Evolutionary conservation across 371 early-diverging fungal species (phyloP), one percentile per base, ranked within the genome.

Genomic region (Syncephalastrum contaminatum): DNA sequence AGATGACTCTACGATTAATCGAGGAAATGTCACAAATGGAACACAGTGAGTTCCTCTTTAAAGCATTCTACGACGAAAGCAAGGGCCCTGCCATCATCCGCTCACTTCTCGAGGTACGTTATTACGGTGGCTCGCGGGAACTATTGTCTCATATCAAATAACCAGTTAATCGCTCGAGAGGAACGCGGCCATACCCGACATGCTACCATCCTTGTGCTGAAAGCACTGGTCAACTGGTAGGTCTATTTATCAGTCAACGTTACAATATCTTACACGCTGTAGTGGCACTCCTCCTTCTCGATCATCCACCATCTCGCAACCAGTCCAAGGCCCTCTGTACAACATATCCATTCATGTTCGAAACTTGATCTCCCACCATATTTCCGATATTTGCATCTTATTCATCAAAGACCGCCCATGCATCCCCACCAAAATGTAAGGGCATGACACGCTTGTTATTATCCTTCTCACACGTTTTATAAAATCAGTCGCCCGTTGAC

Each of bases 21-120:
- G 77, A 73, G 55, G 77, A 77, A 51, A 62, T 66, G 13, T 69
- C 70, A 4, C 69, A 71, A 36, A 63, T 67, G 15, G 73, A 77
- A 18, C 53, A 66, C 53, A 58, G 72, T 8, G 62, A 69, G 57
- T 20, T 61, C 1, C 16, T 76, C 10, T 60, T 76, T 7, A 49
- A 47, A 30, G 48, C 22, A 15, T 43, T 54, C 21, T 24, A 8
- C 14, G 40, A 24, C 13, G 39, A 56, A 20, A 5, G 10, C 7
- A 30, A 25, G 46, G 30, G 44, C 8, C 43, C 50, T 12, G 46
- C 19, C 39, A 46, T 19, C 2, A 45, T 30, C 36, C 36, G 36
- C 36, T 30, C 36, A 30, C 36, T 30, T 8, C 36, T 30, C 36
- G 36, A 30, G 5, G 36, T 30, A 10, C 10, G 36, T 30, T 30